Conservation (phyloP, 139 green algal species). For the Chlamydomonas sphaeroides region DNA sequence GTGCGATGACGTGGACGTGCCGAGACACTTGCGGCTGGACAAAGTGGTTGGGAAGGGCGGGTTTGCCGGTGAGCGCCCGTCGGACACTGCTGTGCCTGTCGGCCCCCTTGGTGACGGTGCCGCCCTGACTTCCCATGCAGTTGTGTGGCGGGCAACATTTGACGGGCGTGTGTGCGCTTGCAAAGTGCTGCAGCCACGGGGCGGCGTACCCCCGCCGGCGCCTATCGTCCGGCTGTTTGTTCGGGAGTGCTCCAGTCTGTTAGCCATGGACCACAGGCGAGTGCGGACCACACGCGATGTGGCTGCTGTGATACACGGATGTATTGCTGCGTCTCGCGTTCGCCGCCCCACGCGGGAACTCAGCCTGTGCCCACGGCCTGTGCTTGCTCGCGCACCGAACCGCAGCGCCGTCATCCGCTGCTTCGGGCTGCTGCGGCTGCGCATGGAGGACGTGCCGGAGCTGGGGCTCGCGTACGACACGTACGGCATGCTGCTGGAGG, state of each 20-base stretch:
- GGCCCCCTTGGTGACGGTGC: too few relatives aligned
- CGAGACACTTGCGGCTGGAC: neutral
- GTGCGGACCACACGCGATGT: neutral
- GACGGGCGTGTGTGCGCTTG: neutral
- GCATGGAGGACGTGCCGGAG: neutral
- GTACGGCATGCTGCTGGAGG: conserved; percentile 39
- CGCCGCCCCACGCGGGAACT: too few relatives aligned
- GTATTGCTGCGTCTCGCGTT: neutral
- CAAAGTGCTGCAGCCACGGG: conserved; percentile 20
- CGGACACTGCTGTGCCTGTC: too few relatives aligned
- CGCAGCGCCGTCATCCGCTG: conserved; percentile 30
- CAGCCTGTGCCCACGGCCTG: too few relatives aligned
- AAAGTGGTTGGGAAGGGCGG: conserved; percentile 7
- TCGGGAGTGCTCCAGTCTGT: conserved; percentile 1
- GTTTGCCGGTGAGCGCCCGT: neutral
- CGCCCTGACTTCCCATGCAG: neutral
- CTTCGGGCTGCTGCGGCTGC: conserved; percentile 1
- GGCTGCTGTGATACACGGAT: neutral
- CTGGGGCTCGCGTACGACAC: conserved; percentile 28
- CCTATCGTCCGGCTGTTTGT: conserved; percentile 29
- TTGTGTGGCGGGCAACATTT: neutral
- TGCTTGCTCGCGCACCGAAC: neutral
- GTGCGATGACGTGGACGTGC: neutral
- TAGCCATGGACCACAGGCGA: conserved; percentile 26
- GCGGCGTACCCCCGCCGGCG: neutral